These are phyloP conservation scores for Megacollybia marginata DNA, from an alignment of 768 basidiomycete genomes.

Conservation along the genomic window DNA sequence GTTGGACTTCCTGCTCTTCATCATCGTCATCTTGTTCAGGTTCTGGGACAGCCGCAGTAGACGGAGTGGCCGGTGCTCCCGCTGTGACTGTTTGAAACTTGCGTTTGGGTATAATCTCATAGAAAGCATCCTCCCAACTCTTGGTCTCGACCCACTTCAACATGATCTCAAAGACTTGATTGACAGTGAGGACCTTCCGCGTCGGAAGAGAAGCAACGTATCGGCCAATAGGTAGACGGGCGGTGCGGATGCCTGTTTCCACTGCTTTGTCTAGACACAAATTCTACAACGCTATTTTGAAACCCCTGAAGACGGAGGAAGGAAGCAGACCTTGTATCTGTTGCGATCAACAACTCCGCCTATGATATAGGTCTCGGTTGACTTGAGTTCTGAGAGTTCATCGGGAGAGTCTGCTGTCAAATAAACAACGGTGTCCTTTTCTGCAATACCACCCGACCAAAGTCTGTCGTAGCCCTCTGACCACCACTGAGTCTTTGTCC, in stretches of 20 bases:
- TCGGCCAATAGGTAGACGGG: constrained; percentile 90
- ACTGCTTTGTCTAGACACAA: constrained; percentile 85
- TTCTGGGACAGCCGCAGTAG: neutral
- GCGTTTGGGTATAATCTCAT: constrained; percentile 84
- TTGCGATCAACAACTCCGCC: constrained; percentile 96
- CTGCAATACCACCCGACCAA: constrained; percentile 32
- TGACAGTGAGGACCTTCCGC: constrained; percentile 94
- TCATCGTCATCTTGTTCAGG: constrained; percentile 7
- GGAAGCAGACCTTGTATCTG: constrained; percentile 74
- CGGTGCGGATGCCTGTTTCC: constrained; percentile 67
- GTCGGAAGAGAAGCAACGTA: constrained; percentile 80
- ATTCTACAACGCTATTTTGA: constrained; percentile 41
- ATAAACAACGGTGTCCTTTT: constrained; percentile 60
- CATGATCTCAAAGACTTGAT: constrained; percentile 93
- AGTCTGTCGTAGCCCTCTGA: constrained; percentile 61
- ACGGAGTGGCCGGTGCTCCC: no score
- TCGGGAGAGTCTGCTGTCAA: constrained; percentile 91
- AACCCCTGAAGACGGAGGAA: constrained; percentile 2
- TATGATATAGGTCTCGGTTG: constrained; percentile 88
- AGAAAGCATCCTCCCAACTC: constrained; percentile 82
- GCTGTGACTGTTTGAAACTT: constrained; percentile 48
- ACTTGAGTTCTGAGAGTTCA: constrained; percentile 74
- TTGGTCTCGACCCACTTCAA: constrained; percentile 80
- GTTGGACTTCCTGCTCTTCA: constrained; percentile 8
- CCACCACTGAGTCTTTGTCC: constrained; percentile 84